Evolutionary conservation across 345 rosid genomes (phyloP), one percentile per base, ranked within the genome.

Genomic region (Garcia nutans): DNA sequence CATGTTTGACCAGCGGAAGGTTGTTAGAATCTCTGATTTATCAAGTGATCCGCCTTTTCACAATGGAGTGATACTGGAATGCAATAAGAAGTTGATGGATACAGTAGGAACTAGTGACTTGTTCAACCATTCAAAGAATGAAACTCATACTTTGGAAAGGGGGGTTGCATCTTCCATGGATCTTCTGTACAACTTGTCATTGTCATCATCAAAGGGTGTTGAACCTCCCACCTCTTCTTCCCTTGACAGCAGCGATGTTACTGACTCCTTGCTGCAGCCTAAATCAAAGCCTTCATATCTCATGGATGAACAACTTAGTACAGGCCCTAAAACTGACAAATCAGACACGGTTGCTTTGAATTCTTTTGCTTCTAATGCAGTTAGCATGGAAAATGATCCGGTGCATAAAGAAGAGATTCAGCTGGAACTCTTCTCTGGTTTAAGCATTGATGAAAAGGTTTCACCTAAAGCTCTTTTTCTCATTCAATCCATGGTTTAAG

Each of bases 171-270:
- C 84, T 49, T 69, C 82, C 0, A 71, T 84, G 61, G 77, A 73
- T 67, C 74, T 76, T 62, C 59, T 84, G 70, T 71, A 26, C 72
- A 76, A 76, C 82, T 77, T 84, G 49, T 70, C 86, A 55, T 57
- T 81, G 63, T 69, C 72, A 19, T 65, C 84, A 60, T 54, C 73
- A 23, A 55, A 75, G 76, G 74, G 63, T 54, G 69, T 65, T n/a
- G 74, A 82, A 50, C 70, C 73, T 74, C 33, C 75, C 8, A 26
- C 33, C 5, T 62, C 12, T 56, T 49, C 68, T 75, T 71, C 74
- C 20, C 44, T 49, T 61, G 69, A 6, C 13, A 55, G 66, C 60
- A 62, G 42, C 65, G 65, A 23, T 50, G 20, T 71, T 69, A n/a
- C 66, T 72, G 59, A 57, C 55, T 22, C 69, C 44, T 56, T 74